Conservation (phyloP, 352 stramenopile genomes). For the Phytophthora lateralis region DNA sequence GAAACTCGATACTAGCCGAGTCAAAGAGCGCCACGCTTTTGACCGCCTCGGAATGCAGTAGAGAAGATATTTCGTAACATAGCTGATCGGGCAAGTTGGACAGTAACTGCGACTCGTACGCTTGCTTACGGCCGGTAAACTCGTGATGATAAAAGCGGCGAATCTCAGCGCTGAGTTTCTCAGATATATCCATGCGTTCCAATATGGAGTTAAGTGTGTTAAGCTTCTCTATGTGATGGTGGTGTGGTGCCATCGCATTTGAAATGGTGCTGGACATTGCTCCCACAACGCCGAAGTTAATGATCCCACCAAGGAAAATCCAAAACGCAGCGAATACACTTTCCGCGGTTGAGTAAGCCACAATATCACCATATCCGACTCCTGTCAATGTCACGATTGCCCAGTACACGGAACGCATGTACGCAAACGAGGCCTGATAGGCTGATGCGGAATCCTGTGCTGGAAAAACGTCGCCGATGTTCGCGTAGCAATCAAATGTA, state of each 20-base stretch:
- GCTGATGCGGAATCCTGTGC: slow-evolving; percentile 39
- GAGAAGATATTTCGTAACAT: slow-evolving; percentile 76
- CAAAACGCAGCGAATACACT: slow-evolving; percentile 73
- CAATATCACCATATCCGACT: slow-evolving; percentile 80
- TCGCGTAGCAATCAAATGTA: slow-evolving; percentile 69
- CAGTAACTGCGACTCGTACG: slow-evolving; percentile 76
- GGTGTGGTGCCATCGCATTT: slow-evolving; percentile 63
- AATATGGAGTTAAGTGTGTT: slow-evolving; percentile 72
- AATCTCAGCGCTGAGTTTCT: slow-evolving; percentile 63
- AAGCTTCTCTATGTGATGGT: slow-evolving; percentile 77
- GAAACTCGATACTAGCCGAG: slow-evolving; percentile 66
- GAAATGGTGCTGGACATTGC: slow-evolving; percentile 84
- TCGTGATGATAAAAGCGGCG: slow-evolving; percentile 79
- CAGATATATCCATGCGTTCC: slow-evolving; percentile 63
- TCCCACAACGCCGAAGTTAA: slow-evolving; percentile 82
- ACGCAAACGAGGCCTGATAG: slow-evolving; percentile 68
- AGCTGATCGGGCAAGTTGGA: slow-evolving; percentile 73
- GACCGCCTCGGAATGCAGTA: slow-evolving; percentile 67
- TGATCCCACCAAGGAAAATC: slow-evolving; percentile 75
- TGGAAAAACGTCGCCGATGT: slow-evolving; percentile 57
- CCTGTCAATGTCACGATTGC: slow-evolving; percentile 70
- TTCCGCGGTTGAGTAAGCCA: slow-evolving; percentile 73
- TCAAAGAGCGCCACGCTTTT: slow-evolving; percentile 67
- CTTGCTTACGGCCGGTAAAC: slow-evolving; percentile 59
- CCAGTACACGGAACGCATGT: slow-evolving; percentile 80